A percentile compares a stretch with the other conserved stretches of the same genome.
Conservation (phyloP, 2,329 filamentous ascomycete genomes). For the Fusarium sacchari region DNA sequence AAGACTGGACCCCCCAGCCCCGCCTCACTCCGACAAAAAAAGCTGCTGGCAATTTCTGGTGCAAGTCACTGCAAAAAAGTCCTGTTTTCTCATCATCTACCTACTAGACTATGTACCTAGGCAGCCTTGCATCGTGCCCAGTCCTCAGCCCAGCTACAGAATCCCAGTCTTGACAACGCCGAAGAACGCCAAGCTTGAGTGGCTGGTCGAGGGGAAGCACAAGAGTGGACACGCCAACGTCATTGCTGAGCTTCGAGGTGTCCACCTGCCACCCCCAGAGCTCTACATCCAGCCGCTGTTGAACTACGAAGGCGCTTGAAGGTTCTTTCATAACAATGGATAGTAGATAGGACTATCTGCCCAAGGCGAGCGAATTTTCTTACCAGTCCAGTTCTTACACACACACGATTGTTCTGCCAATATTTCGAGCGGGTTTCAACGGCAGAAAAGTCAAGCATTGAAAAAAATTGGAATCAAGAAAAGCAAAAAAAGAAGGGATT, state of each 20-base stretch:
- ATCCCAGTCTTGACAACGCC: constrained; percentile 9
- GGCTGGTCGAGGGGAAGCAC: constrained; percentile 7
- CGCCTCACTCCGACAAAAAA: not conserved
- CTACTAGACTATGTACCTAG: too few relatives aligned
- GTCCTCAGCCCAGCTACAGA: not conserved
- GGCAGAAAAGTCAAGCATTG: not conserved
- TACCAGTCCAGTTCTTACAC: not conserved
- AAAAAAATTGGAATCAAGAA: not conserved
- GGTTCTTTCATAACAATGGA: not conserved
- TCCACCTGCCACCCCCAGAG: not conserved
- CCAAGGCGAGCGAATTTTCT: not conserved
- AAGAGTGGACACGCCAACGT: constrained; percentile 21
- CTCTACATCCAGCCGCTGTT: not conserved
- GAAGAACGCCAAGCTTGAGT: constrained; percentile 10
- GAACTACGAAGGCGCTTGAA: not conserved
- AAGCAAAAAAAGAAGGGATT: not conserved
- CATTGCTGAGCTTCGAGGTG: constrained; percentile 16
- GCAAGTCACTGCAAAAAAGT: not conserved
- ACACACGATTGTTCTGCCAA: not conserved
- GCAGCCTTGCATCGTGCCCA: not conserved
- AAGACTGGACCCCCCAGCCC: not conserved
- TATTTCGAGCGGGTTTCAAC: not conserved
- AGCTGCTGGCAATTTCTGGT: not conserved
- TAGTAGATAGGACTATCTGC: not conserved
- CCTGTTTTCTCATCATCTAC: not conserved